Base-by-base conservation (phyloP, 805 yeast genomes). In the Candida dendrica region DNA sequence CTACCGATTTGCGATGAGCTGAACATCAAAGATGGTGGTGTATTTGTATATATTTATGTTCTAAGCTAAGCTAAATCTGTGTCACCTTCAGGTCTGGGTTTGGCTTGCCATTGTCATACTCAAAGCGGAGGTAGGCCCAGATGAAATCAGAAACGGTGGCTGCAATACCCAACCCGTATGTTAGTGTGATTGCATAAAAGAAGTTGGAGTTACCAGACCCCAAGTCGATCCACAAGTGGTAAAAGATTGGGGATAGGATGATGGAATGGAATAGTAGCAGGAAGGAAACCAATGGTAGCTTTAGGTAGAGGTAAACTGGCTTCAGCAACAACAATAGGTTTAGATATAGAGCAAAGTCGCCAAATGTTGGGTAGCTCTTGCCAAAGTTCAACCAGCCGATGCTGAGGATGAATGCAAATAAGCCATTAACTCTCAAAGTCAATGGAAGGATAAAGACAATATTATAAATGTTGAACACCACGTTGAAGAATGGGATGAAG, bases 151-250 rank as follows among this genome's bases (percentile, higher is more conserved):
- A 72, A 15, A 89, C 54, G 3, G 86, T 68, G 26, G 85, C 60
- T 0, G 80, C 77, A 49, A 88, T 72, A 3, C 89, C 85, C 8
- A 79, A 66, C 0, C 85, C 81, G 61, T 88, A 83, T 3, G 83
- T 85, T 44, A 93, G 71, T 3, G 93, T 87, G 53, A 93, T 84
- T 32, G 98, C 96, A 66, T 91, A 93, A 66, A 89, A 93, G 68
- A 93, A 93, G 63, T 93, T 93, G 40, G 96, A 81, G 64, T 93
- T 93, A 22, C 98, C 99, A 27, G 93, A 87, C 13, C 96, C 96
- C 44, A 87, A 70, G 44, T 82, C 84, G 50, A 91, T 86, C 99
- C 99, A 93, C 45, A 93, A 74, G 60, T 88, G 88, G 65, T 89
- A 89, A 59, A 91, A 93, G 9, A 87, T 79, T 2, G 98, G 97